phyloP scores from a whole-genome alignment of 2,329 filamentous ascomycete species.

The Microcyclospora pomicola region DNA sequence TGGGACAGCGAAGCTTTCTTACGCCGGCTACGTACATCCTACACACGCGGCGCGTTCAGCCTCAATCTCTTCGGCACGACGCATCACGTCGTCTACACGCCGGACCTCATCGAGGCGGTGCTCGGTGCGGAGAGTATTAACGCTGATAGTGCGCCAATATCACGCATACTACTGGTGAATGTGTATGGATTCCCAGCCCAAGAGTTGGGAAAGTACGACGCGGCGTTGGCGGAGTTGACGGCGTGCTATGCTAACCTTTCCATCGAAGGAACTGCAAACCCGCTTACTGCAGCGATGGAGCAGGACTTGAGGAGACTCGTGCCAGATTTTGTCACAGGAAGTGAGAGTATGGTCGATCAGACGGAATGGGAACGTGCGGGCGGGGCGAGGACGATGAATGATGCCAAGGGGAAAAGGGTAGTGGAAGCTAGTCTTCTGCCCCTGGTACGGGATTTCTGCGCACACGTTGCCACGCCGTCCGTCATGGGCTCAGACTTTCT shows the following conservation, averaged over 20 bases:
- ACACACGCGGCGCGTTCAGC: slow-evolving; percentile 31
- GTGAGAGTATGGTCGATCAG: slow-evolving; percentile 46
- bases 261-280: too few relatives aligned
- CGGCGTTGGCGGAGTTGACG: slow-evolving; percentile 22
- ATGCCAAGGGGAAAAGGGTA: slow-evolving; percentile 27
- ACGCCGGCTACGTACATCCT: slow-evolving; percentile 25
- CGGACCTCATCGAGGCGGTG: slow-evolving; percentile 31
- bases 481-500: slow-evolving; percentile 40
- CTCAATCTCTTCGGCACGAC: slow-evolving; percentile 36
- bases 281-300: slow-evolving; percentile 34
- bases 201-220: slow-evolving; percentile 24
- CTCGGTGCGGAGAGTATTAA: slow-evolving; percentile 24
- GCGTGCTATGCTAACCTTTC: slow-evolving; percentile 21
- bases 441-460: slow-evolving; percentile 44
- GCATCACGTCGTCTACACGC: slow-evolving; percentile 38
- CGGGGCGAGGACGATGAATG: slow-evolving; percentile 24
- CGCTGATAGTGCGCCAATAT: slow-evolving; percentile 16
- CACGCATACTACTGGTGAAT: slow-evolving; percentile 15
- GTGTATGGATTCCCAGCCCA: slow-evolving; percentile 29
- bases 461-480: slow-evolving; percentile 34
- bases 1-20: slow-evolving; percentile 33
- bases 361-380: slow-evolving; percentile 47
- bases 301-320: slow-evolving; percentile 34
- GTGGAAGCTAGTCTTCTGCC: slow-evolving; percentile 40
- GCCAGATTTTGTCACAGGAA: slow-evolving; percentile 46